A percentile compares a stretch with the other conserved stretches of the same genome.
phyloP scores from a whole-genome alignment of 2,329 filamentous ascomycete genomes.

The Colletotrichum tofieldiae region DNA sequence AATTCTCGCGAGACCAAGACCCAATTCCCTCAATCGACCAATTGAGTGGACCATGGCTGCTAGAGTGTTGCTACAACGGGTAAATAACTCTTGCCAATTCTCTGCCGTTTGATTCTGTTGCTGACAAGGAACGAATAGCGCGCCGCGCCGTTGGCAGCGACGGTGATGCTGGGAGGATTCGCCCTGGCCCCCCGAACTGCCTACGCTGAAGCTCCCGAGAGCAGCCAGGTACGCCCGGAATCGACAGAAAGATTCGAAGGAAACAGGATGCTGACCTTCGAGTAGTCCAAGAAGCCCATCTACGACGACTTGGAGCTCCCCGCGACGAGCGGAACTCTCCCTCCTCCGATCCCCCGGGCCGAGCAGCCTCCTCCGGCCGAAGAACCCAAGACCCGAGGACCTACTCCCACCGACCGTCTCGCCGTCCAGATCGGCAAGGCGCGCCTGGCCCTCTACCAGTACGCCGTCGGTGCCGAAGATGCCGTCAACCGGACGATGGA shows the following conservation, averaged over 20 bases:
- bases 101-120: neutral
- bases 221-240: slow-evolving; percentile 28
- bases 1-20: slow-evolving; percentile 44
- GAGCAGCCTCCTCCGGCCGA: slow-evolving; percentile 49
- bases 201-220: slow-evolving; percentile 66
- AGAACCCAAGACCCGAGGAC: slow-evolving; percentile 59
- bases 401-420: slow-evolving; percentile 91
- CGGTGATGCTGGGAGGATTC: slow-evolving; percentile 65
- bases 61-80: slow-evolving; percentile 72
- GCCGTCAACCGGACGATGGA: slow-evolving; percentile 87
- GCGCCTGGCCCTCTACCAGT: slow-evolving; percentile 84
- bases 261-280: slow-evolving; percentile 31
- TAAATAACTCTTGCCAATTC: slow-evolving; percentile 51
- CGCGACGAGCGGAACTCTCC: slow-evolving; percentile 52
- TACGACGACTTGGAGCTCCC: slow-evolving; percentile 79
- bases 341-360: slow-evolving; percentile 51
- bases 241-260: neutral
- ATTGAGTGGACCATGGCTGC: slow-evolving; percentile 72
- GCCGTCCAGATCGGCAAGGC: slow-evolving; percentile 85
- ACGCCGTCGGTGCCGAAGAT: slow-evolving; percentile 83
- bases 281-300: slow-evolving; percentile 77
- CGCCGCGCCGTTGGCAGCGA: slow-evolving; percentile 69
- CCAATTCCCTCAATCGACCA: slow-evolving; percentile 52
- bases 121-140: slow-evolving; percentile 56
- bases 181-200: slow-evolving; percentile 64